Percentiles rank a stretch among this genome's conserved stretches.
Conservation (phyloP, 139 green algal species). For the Nannochloris sp. region DNA sequence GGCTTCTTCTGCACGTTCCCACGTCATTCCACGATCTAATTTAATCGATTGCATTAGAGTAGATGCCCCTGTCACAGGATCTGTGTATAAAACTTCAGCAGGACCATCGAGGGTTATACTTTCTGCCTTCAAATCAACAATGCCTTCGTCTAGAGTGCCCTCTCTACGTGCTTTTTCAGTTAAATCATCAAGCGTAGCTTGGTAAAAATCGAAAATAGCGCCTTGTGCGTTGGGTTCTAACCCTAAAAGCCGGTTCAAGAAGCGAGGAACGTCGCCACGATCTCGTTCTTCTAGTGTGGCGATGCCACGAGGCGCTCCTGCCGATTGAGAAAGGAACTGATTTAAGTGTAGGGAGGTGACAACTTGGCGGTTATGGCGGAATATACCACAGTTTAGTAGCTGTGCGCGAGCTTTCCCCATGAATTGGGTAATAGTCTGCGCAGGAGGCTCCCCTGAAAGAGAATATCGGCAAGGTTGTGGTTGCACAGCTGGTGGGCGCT, state of each 20-base stretch:
- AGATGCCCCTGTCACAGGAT: conserved; percentile 9
- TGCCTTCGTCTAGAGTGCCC: conserved; percentile 47
- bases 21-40: conserved; percentile 45
- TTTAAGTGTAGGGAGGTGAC: conserved; percentile 21
- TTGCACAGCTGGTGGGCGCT: conserved; percentile 11
- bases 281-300: conserved; percentile 38
- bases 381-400: conserved; percentile 38
- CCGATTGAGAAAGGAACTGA: conserved; percentile 8
- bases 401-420: conserved; percentile 32
- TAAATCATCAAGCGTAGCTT: conserved; percentile 34
- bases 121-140: conserved; percentile 38
- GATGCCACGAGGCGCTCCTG: conserved; percentile 7
- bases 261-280: conserved; percentile 59
- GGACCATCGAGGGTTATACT: conserved; percentile 1
- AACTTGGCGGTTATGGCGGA: conserved; percentile 14
- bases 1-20: conserved; percentile 16
- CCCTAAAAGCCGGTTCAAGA: conserved; percentile 72
- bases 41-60: conserved; percentile 36
- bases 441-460: conserved; percentile 8
- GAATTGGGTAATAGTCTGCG: conserved; percentile 26
- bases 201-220: conserved; percentile 55
- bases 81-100: conserved; percentile 7
- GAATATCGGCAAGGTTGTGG: conserved; percentile 10
- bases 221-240: conserved; percentile 37
- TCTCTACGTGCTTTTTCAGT: conserved; percentile 32